Base-by-base conservation (phyloP, 176 grass and related monocot genomes). In the Themeda triandra region DNA sequence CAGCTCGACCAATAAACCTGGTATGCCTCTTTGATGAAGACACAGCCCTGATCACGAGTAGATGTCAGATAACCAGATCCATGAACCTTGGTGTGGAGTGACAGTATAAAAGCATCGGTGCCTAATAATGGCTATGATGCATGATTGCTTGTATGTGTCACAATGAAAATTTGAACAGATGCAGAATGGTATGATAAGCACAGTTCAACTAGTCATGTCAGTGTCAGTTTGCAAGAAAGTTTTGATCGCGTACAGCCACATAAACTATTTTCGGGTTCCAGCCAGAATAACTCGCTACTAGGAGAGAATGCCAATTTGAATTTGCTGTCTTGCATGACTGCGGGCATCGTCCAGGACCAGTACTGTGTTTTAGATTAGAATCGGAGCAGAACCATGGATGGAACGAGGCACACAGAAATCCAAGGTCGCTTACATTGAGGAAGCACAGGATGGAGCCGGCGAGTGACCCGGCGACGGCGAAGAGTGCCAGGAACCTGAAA, bases 1-100 rank as follows among this genome's bases (percentile, higher is more conserved):
- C 96, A 98, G 86, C 93, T 51, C 45, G 91, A 76, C 96, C 96
- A 98, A 60, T 98, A 98, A 71, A 95, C 93, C 4, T 17, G 75
- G 75, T 96, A 98, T 6, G 96, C 96, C 78, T 98, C 96, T 62
- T 89, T 87, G 89, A 98, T 98, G 81, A 86, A 96, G 62, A 93
- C 88, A 31, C 96, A 98, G 6, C 96, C 95, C 92, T 97, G 73
- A 30, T 84, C 46, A 87, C 54, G 46, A 91, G 63, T 51, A 73
- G 15, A 85, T n/a, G 37, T 35, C 66, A 36, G 28, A 85, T 42
- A 10, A 21, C 15, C 14, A 60, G 39, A 45, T 49, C 12, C 56
- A 59, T 25, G 75, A 6, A 32, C 21, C 18, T 13, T n/a, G 69
- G 0, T 56, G 23, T 36, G 29, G 18, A 75, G 25, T 82, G 28